Conservation (phyloP, 768 basidiomycete genomes). For the Lentinula detonsa region DNA sequence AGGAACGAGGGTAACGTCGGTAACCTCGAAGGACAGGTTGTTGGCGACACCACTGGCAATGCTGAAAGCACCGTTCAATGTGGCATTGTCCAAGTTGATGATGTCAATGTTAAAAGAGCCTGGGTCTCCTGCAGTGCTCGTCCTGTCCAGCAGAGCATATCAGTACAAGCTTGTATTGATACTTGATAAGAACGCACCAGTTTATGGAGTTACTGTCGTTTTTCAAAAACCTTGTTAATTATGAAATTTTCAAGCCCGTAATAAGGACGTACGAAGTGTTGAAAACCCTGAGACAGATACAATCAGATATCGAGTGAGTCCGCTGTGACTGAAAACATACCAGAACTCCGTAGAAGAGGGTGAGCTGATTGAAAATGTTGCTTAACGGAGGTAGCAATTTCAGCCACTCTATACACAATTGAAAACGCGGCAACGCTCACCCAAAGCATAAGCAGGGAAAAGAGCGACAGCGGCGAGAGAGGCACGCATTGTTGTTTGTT, state of each 20-base stretch:
- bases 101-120: not conserved
- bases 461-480: slow-evolving; percentile 4
- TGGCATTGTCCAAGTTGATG: not conserved
- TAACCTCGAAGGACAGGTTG: not conserved
- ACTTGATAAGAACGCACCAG: not conserved
- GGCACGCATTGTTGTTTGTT: not conserved
- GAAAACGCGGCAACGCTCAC: not conserved
- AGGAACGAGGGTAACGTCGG: not conserved
- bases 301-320: not conserved
- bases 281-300: not conserved
- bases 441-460: slow-evolving; percentile 1
- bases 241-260: not conserved
- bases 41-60: not conserved
- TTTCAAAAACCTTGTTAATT: not conserved
- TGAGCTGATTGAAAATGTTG: not conserved
- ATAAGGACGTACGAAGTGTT: not conserved
- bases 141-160: not conserved
- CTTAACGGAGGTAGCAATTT: not conserved
- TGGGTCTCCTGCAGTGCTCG: not conserved
- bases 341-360: not conserved
- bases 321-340: not conserved
- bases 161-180: not conserved
- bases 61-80: slow-evolving; percentile 1
- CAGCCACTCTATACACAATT: not conserved
- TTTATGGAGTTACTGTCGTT: not conserved